Evolutionary conservation across 1,284 basidiomycete genomes (phyloP), one percentile per base, ranked within the genome.

Genomic region (Heliocybe sulcata): DNA sequence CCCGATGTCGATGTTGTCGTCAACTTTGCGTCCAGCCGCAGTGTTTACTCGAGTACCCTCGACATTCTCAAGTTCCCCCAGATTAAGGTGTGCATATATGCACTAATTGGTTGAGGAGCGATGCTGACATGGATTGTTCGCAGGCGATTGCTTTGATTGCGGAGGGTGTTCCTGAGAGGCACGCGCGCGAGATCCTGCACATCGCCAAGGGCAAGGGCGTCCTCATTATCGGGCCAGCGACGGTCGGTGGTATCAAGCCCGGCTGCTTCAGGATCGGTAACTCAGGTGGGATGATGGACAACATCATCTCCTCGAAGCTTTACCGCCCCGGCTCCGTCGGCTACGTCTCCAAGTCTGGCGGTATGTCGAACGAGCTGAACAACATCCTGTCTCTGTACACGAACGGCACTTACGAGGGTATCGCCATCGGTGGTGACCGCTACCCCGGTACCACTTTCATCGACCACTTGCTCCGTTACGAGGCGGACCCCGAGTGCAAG

Each of bases 241-340:
- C 97, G 52, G 96, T 98, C 58, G 96, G 96, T 77, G 97, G 97
- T 66, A 98, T 99, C 82, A 99, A 99, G 81, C 95, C 96, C 59
- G 97, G 97, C 55, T 98, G 96, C 80, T 98, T 98, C 91, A 86
- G 95, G 72, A 98, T 98, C 67, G 96, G 96, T 65, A 99, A 98
- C 85, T 96, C 93, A 60, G 96, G 96, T 80, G 95, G 91, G 70
- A 98, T 98, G 96, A 98, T 98, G 94, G 97, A 99, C 81, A 99
- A 98, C 81, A 96, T 98, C 76, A 94, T 98, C 66, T 78, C 95
- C 14, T 98, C 94, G 61, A 99, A 98, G 82, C 91, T 99, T 61
- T 99, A 98, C 85, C 93, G 95, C 67, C 77, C 95, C 49, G 97
- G 96, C 58, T 95, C 94, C 22, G 92, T 99, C 65, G 96, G 94